phyloP scores from a whole-genome alignment of 495 filamentous ascomycete genomes.

The Daldinia grandis region DNA sequence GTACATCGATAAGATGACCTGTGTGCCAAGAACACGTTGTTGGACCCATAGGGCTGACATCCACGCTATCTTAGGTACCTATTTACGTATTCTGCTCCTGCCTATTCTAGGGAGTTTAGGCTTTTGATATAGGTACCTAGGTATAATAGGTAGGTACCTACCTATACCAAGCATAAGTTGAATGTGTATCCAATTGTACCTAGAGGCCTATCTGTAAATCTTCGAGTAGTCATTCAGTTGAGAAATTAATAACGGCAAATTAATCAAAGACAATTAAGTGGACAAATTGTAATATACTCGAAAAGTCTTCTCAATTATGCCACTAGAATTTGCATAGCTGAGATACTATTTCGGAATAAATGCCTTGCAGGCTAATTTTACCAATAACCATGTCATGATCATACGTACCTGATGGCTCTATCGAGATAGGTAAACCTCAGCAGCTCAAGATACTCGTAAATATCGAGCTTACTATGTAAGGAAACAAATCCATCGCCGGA shows the following conservation, averaged over 20 bases:
- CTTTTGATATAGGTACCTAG: no score
- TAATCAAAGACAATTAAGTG: background rate
- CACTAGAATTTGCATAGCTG: background rate
- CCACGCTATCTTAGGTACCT: background rate
- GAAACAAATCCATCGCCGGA: background rate
- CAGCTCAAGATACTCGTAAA: background rate
- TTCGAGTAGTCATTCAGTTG: no score
- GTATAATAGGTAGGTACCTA: no score
- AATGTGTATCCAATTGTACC: no score
- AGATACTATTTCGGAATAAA: background rate
- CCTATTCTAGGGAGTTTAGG: background rate
- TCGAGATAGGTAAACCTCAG: background rate
- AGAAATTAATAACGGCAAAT: no score
- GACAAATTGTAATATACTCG: background rate
- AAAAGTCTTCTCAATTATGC: background rate
- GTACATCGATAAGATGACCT: background rate
- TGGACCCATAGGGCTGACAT: background rate
- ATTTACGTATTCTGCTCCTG: background rate
- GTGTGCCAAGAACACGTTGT: background rate
- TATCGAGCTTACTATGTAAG: background rate
- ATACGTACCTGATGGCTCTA: background rate
- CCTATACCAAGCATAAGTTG: no score
- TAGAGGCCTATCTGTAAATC: no score
- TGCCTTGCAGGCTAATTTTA: background rate
- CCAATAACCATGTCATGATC: background rate